A percentile compares a stretch with the other conserved stretches of the same genome.
Evolutionary conservation across 768 basidiomycete genomes (phyloP).

Genomic region (Boletus speciosus): DNA sequence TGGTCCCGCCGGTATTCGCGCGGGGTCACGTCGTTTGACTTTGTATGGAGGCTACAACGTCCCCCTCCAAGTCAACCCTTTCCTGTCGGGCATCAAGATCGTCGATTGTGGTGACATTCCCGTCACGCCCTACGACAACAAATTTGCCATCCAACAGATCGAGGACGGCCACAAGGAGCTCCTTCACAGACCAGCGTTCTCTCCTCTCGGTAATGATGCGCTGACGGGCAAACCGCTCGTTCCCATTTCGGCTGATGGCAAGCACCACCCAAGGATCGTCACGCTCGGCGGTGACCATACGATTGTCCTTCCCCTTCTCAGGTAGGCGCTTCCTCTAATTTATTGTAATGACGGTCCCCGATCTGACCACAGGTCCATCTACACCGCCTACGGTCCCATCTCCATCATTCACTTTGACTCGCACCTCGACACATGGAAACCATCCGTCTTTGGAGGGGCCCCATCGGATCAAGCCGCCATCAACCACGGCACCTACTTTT

Average conservation of each 20-base stretch:
- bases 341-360: not conserved
- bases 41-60: conserved; percentile 79
- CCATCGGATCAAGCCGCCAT: conserved; percentile 70
- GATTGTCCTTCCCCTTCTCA: conserved; percentile 60
- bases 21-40: conserved; percentile 71
- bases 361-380: conserved; percentile 52
- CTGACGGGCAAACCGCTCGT: conserved; percentile 53
- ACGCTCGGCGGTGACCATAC: conserved; percentile 90
- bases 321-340: conserved; percentile 11
- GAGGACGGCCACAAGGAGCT: conserved; percentile 68
- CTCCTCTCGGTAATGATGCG: conserved; percentile 60
- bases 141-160: conserved; percentile 69
- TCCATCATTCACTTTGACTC: conserved; percentile 87
- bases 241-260: conserved; percentile 65
- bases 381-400: conserved; percentile 75
- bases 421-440: conserved; percentile 80
- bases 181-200: conserved; percentile 60
- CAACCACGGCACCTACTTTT: conserved; percentile 90
- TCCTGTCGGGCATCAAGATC: conserved; percentile 60
- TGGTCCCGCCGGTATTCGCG: conserved; percentile 79
- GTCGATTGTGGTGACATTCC: conserved; percentile 80
- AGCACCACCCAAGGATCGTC: conserved; percentile 73
- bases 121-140: conserved; percentile 76
- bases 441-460: conserved; percentile 69
- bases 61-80: conserved; percentile 69